Percentiles rank a stretch among this genome's conserved stretches.
Conservation (phyloP, 2,329 filamentous ascomycete species). For the Sporothrix phasma region DNA sequence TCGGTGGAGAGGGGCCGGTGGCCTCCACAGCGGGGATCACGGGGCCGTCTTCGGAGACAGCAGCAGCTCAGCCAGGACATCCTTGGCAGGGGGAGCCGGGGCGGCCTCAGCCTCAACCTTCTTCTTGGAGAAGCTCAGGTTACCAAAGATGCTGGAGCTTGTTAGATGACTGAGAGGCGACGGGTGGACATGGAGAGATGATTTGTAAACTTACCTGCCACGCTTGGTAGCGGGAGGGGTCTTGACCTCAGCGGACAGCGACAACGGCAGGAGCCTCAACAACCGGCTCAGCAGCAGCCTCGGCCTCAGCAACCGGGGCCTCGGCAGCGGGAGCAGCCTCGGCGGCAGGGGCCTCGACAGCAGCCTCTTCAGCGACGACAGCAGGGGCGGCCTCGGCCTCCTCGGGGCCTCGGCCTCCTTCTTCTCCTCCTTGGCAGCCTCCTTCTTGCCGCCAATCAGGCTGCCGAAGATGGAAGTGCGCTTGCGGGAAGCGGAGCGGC, state of each 20-base stretch:
- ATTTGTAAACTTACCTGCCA: slow-evolving; percentile 17
- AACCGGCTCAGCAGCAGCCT: slow-evolving; percentile 25
- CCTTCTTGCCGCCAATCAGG: slow-evolving; percentile 45
- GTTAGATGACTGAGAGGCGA: slow-evolving; percentile 29
- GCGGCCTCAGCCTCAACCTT: slow-evolving; percentile 39
- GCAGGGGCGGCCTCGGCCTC: slow-evolving; percentile 26
- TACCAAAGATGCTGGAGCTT: slow-evolving; percentile 39
- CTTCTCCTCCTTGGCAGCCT: slow-evolving; percentile 26
- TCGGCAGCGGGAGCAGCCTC: slow-evolving; percentile 25
- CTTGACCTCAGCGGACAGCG: slow-evolving; percentile 30
- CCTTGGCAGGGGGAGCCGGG: slow-evolving; percentile 34
- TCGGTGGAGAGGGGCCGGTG: slow-evolving; percentile 46
- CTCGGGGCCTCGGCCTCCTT: slow-evolving; percentile 28
- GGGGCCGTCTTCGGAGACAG: slow-evolving; percentile 43
- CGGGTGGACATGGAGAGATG: not conserved
- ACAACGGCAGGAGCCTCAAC: slow-evolving; percentile 28
- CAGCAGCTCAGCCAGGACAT: slow-evolving; percentile 30
- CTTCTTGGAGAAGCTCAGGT: slow-evolving; percentile 50
- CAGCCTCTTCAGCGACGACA: slow-evolving; percentile 28
- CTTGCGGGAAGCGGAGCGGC: slow-evolving; percentile 55
- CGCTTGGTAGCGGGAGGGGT: slow-evolving; percentile 33
- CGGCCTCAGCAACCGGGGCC: slow-evolving; percentile 23
- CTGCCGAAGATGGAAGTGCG: slow-evolving; percentile 53
- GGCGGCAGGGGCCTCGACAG: slow-evolving; percentile 19
- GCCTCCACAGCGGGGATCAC: slow-evolving; percentile 52